Evolutionary conservation across 306 rosid species (phyloP).

Genomic region (Corylus heterophylla): DNA sequence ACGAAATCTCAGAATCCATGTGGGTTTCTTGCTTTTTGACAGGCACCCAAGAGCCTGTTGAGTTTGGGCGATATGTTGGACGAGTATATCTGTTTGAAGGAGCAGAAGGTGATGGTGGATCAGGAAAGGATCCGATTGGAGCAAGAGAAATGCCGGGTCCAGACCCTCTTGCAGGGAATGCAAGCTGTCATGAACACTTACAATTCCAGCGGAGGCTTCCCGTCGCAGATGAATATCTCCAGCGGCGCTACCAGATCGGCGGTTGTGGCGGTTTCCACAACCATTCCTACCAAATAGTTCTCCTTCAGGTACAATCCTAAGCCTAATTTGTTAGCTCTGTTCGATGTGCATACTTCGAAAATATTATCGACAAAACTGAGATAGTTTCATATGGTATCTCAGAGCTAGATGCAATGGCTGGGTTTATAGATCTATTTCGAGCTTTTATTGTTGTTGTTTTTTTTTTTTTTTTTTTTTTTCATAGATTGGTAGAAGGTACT

Average conservation of each 20-base stretch:
- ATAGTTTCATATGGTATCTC: too few relatives aligned
- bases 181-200: constrained; percentile 56
- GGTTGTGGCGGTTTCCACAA: constrained; percentile 33
- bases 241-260: constrained; percentile 23
- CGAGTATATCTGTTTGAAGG: constrained; percentile 75
- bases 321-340: background rate
- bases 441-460: too few relatives aligned
- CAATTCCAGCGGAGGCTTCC: constrained; percentile 36
- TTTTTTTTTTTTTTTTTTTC: background rate
- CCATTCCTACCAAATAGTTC: constrained; percentile 11
- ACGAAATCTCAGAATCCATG: background rate
- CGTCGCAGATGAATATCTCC: background rate
- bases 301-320: constrained; percentile 43
- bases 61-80: constrained; percentile 60
- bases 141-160: constrained; percentile 62
- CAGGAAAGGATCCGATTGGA: constrained; percentile 56
- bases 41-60: constrained; percentile 72
- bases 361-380: background rate
- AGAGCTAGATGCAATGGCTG: background rate
- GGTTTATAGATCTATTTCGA: background rate
- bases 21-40: background rate
- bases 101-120: constrained; percentile 62
- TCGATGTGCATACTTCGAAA: background rate
- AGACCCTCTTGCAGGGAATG: constrained; percentile 60
- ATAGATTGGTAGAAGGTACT: background rate